Evolutionary conservation across 73 alveolate genomes (phyloP), one percentile per base, ranked within the genome.

Genomic region (Blepharisma japonicum): DNA sequence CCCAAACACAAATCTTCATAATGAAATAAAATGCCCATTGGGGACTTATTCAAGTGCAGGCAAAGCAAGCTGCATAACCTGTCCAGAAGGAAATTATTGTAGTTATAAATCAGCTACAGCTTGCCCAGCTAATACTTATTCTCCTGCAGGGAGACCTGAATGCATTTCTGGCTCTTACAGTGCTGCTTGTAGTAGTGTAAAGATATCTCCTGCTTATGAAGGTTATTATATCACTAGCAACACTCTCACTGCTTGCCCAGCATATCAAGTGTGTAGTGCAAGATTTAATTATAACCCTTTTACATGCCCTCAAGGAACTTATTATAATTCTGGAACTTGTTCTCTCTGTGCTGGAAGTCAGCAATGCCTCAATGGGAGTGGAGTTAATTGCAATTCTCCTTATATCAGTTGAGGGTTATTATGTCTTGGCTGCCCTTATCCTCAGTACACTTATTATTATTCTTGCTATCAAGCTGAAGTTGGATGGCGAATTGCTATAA

Each of bases 21-120:
- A 7, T 7, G 68, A 42, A 55, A 27, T 55, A 9, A 68, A 70
- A 70, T 88, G 95, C 82, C 68, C 82, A 55, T 56, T 67, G 6
- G 95, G 95, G 7, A 71, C 79, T 25, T 88, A 88, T 68, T 71
- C 83, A 14, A 45, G 85, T 5, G 8, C 55, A 6, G 61, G 80
- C 0, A 70, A 50, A 20, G 38, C 71, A 74, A 20, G 83, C n/a
- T 90, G 95, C 50, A 74, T 39, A 1, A 56, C 80, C 9, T 90
- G 92, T 68, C 71, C 89, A 6, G 86, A 68, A 45, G 92, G 97
- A 14, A 42, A 84, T 1, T 85, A 45, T 71, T 88, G 95, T 81
- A 56, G 8, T 14, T 14, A 8, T 7, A 20, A 7, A 14, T 7
- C 72, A 7, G 6, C 47, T 38, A 8, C 72, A 7, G 42, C 45